phyloP scores from a whole-genome alignment of 2,329 filamentous ascomycete species.

The Fusarium papillatum region DNA sequence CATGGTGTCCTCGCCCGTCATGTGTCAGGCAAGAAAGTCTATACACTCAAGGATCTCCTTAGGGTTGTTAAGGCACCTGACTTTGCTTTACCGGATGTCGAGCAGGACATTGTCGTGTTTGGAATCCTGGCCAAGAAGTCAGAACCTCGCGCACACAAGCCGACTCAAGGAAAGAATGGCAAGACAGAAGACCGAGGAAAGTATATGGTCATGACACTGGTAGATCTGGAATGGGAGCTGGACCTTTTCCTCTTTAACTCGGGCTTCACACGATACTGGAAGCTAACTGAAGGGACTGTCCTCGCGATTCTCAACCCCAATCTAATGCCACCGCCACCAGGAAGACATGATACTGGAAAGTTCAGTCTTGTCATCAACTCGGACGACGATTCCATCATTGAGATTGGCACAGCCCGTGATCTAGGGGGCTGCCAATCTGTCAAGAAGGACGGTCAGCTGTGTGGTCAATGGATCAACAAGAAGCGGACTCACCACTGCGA shows the following conservation, averaged over 20 bases:
- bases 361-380: constrained; percentile 91
- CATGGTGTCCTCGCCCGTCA: constrained; percentile 85
- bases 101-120: constrained; percentile 91
- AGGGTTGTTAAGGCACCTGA: constrained; percentile 85
- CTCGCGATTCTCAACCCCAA: constrained; percentile 92
- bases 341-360: constrained; percentile 81
- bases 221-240: constrained; percentile 90
- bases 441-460: constrained; percentile 86
- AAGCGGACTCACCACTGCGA: constrained; percentile 93
- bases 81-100: constrained; percentile 84
- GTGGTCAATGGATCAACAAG: constrained; percentile 88
- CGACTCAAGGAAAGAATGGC: constrained; percentile 56
- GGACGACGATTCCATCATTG: constrained; percentile 89
- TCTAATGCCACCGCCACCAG: constrained; percentile 88
- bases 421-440: constrained; percentile 89
- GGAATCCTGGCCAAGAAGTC: constrained; percentile 92
- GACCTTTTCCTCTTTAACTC: constrained; percentile 94
- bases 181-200: constrained; percentile 76
- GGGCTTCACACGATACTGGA: constrained; percentile 94
- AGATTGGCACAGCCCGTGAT: constrained; percentile 88
- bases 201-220: constrained; percentile 93
- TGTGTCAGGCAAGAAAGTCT: constrained; percentile 81
- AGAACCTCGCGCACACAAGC: constrained; percentile 75
- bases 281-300: constrained; percentile 90
- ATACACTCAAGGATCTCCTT: constrained; percentile 84